These are phyloP conservation scores for Globisporangium echinulatum DNA, from an alignment of 352 stramenopile genomes.

Conservation along the genomic window DNA sequence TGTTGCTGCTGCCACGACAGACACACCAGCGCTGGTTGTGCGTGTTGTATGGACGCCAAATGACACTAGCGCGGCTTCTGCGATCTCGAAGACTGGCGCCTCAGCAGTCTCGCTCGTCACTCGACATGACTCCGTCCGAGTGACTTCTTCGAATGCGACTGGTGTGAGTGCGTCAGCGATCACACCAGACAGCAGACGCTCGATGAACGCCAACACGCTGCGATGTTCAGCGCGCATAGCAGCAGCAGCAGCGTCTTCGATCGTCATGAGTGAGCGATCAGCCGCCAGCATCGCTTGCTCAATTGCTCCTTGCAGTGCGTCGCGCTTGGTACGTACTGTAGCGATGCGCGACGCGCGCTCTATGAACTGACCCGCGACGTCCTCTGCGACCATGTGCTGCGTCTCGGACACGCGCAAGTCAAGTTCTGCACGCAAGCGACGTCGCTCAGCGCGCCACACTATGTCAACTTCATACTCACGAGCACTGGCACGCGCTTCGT, in stretches of 20 bases:
- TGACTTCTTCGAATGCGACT: no score
- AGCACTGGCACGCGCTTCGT: not conserved
- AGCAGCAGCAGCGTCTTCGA: not conserved
- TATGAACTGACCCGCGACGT: not conserved
- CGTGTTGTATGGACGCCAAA: no score
- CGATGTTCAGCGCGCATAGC: not conserved
- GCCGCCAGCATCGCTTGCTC: constrained; percentile 1
- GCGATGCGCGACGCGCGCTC: not conserved
- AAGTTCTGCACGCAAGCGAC: not conserved
- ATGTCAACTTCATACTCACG: not conserved
- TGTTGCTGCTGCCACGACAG: no score
- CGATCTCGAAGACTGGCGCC: no score
- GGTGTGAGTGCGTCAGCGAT: not conserved
- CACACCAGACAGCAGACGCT: not conserved
- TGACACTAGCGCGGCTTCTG: no score
- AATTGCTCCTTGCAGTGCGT: not conserved
- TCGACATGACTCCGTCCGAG: no score
- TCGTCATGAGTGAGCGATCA: constrained; percentile 3
- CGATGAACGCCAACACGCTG: not conserved
- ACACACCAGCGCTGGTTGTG: no score
- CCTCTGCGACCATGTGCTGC: constrained; percentile 9
- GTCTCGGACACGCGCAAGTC: constrained; percentile 1
- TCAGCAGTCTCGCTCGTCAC: no score
- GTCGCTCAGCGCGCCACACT: constrained; percentile 3
- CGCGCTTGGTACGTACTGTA: not conserved